Percentiles rank a stretch among this genome's conserved stretches.
Evolutionary conservation across 2,329 filamentous ascomycete species (phyloP).

Genomic region (Eurotiales sp.): DNA sequence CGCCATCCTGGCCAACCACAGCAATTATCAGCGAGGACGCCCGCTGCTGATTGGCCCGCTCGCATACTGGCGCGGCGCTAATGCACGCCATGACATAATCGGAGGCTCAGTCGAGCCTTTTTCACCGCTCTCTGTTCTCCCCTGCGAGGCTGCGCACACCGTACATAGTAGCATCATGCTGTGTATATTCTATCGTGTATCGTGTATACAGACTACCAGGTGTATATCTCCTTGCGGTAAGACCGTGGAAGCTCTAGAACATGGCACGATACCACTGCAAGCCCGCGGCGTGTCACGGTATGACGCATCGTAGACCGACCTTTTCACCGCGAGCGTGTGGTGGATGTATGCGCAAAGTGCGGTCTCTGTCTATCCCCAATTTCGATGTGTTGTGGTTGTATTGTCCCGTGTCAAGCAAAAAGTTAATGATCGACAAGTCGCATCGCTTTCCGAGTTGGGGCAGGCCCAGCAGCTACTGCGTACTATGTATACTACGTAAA

Average conservation of each 20-base stretch:
- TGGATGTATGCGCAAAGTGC: too few species aligned
- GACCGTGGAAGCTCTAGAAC: conserved; percentile 5
- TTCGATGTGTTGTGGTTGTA: too few species aligned
- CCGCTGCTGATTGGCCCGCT: not conserved
- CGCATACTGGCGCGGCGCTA: not conserved
- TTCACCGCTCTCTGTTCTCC: conserved; percentile 2
- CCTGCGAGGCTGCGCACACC: too few species aligned
- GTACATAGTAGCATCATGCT: not conserved
- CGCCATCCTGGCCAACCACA: not conserved
- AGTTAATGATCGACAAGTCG: too few species aligned
- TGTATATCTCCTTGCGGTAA: not conserved
- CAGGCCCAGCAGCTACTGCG: too few species aligned
- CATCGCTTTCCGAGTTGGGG: too few species aligned
- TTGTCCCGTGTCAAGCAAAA: not conserved
- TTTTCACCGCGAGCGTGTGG: not conserved
- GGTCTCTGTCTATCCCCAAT: not conserved
- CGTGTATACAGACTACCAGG: too few species aligned
- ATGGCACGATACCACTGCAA: not conserved
- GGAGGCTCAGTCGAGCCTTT: conserved; percentile 6
- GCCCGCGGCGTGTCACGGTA: too few species aligned
- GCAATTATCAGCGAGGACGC: not conserved
- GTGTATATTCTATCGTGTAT: too few species aligned
- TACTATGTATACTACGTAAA: too few species aligned
- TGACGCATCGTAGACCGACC: not conserved
- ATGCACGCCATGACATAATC: conserved; percentile 10